phyloP scores from a whole-genome alignment of 2,329 filamentous ascomycete species.

The Leptographium galeiforme region DNA sequence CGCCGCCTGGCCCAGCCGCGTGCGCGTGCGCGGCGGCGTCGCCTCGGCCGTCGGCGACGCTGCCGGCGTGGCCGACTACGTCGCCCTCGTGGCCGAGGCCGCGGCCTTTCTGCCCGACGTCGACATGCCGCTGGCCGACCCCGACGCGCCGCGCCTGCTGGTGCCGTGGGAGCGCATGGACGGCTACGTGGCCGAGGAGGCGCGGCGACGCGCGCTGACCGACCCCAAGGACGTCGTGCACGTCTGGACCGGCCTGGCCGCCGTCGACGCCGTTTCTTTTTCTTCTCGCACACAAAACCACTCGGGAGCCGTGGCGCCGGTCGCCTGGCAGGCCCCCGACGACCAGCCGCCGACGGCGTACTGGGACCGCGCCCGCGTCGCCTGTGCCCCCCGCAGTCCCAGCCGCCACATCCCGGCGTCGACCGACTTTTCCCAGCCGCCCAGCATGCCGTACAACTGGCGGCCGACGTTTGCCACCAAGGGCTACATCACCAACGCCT shows the following conservation, averaged over 20 bases:
- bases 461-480: conserved; percentile 18
- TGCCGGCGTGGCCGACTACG: conserved; percentile 27
- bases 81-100: conserved; percentile 37
- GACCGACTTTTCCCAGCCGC: conserved; percentile 18
- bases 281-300: too few species aligned
- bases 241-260: conserved; percentile 25
- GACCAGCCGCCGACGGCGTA: conserved; percentile 26
- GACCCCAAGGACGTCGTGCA: conserved; percentile 29
- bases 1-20: conserved; percentile 29
- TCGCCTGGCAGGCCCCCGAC: conserved; percentile 29
- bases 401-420: conserved; percentile 25
- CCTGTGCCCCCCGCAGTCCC: conserved; percentile 43
- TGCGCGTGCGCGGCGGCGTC: conserved; percentile 32
- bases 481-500: conserved; percentile 43
- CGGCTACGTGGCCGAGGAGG: conserved; percentile 33
- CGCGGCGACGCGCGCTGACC: conserved; percentile 26
- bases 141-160: conserved; percentile 51
- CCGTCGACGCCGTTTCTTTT: conserved; percentile 24
- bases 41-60: conserved; percentile 26
- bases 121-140: conserved; percentile 52
- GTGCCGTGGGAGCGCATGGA: conserved; percentile 45
- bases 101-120: conserved; percentile 45
- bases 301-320: too few species aligned
- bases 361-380: conserved; percentile 44
- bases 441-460: conserved; percentile 12